phyloP scores from a whole-genome alignment of 257 asterid species.

The Ballota nigra region DNA sequence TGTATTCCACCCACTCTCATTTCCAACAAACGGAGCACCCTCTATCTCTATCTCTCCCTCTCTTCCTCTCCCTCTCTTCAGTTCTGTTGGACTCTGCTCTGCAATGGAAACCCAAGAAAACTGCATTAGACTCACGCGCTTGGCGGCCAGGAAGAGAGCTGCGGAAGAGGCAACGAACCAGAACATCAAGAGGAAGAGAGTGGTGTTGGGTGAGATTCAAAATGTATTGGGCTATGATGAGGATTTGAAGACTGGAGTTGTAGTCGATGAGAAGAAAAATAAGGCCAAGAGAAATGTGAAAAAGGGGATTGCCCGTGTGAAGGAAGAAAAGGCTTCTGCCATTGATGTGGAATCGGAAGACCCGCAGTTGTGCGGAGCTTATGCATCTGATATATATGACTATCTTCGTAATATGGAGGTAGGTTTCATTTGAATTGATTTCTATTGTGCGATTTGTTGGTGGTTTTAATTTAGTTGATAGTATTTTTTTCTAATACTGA shows the following conservation, averaged over 20 bases:
- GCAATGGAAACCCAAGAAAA: conserved; percentile 67
- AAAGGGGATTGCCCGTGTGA: conserved; percentile 16
- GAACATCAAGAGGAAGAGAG: conserved; percentile 50
- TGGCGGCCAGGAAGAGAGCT: conserved; percentile 78
- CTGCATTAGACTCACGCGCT: conserved; percentile 58
- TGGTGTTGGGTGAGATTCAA: conserved; percentile 75
- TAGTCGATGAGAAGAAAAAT: conserved; percentile 15
- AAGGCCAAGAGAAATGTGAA: conserved; percentile 26
- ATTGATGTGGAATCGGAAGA: conserved; percentile 39
- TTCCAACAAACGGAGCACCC: not conserved
- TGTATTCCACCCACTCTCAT: not conserved
- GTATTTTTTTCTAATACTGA: not conserved
- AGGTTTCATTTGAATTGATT: not conserved
- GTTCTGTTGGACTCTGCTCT: not conserved
- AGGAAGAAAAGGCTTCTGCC: conserved; percentile 26
- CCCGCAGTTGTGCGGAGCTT: conserved; percentile 66
- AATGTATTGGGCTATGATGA: conserved; percentile 24
- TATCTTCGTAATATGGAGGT: conserved; percentile 89
- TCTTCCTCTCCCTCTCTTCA: not conserved
- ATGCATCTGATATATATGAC: conserved; percentile 65
- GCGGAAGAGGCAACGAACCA: conserved; percentile 41
- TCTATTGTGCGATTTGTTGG: not conserved
- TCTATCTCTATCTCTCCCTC: not conserved
- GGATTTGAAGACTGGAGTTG: not conserved
- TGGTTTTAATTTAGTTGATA: not conserved